Evolutionary conservation across 345 rosid genomes (phyloP).

Genomic region (Eucalyptus brandiana): DNA sequence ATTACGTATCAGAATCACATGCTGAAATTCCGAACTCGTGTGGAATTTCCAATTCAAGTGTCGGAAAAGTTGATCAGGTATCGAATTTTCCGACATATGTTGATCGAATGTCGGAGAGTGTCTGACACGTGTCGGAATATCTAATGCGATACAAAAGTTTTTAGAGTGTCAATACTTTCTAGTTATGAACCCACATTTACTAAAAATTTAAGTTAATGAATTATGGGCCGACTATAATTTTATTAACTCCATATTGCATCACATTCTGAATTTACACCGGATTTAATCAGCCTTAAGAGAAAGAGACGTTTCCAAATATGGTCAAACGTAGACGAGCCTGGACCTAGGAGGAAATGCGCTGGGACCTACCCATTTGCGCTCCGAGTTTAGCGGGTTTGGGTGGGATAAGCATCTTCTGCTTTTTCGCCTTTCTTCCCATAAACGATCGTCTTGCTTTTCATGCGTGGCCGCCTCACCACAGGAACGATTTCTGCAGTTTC

Average conservation of each 20-base stretch:
- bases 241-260: neutral
- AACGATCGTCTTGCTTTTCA: neutral
- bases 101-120: accelerated
- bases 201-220: neutral
- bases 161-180: accelerated
- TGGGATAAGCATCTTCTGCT: neutral
- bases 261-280: neutral
- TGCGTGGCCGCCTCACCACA: neutral
- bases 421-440: neutral
- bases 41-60: too few relatives aligned
- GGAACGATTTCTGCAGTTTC: neutral
- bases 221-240: neutral
- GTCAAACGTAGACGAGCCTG: neutral
- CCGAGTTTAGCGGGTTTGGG: neutral
- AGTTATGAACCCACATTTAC: neutral
- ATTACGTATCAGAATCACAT: accelerated
- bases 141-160: accelerated
- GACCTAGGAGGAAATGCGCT: neutral
- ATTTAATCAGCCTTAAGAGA: neutral
- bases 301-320: neutral
- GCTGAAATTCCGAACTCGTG: accelerated
- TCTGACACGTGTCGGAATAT: accelerated
- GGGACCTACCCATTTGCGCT: neutral
- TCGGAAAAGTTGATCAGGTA: too few relatives aligned
- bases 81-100: accelerated